Percentiles rank a stretch among this genome's conserved stretches.
Evolutionary conservation across 1,284 basidiomycete species (phyloP).

Genomic region (Ustilago cynodontis): DNA sequence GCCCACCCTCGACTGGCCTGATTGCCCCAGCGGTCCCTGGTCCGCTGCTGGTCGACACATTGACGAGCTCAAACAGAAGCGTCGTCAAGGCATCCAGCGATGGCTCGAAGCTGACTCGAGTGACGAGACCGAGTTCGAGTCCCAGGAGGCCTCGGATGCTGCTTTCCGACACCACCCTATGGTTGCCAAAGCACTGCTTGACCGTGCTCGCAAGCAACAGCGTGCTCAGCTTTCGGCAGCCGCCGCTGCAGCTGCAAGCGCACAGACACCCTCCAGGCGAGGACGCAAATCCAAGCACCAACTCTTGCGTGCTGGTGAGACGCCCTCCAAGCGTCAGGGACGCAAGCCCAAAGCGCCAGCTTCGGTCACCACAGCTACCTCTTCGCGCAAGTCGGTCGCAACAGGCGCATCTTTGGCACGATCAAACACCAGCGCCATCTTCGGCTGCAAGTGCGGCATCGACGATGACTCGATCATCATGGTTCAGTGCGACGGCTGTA

Average conservation of each 20-base stretch:
- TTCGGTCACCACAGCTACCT: conserved; percentile 35
- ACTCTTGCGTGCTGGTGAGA: conserved; percentile 26
- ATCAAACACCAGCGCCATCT: conserved; percentile 43
- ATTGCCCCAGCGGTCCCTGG: conserved; percentile 51
- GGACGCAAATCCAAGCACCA: conserved; percentile 38
- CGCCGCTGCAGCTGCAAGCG: conserved; percentile 14
- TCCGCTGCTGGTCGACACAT: conserved; percentile 48
- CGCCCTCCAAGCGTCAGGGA: conserved; percentile 34
- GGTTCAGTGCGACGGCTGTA: conserved; percentile 69
- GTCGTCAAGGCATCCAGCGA: conserved; percentile 38
- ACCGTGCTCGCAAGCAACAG: conserved; percentile 53
- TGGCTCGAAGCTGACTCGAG: conserved; percentile 53
- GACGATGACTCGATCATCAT: conserved; percentile 57
- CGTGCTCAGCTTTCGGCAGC: conserved; percentile 36
- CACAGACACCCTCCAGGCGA: conserved; percentile 26
- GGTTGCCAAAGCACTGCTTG: conserved; percentile 62
- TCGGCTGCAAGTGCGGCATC: conserved; percentile 58
- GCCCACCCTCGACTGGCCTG: conserved; percentile 55
- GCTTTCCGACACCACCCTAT: conserved; percentile 60
- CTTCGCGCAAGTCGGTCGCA: conserved; percentile 44
- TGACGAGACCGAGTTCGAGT: conserved; percentile 35
- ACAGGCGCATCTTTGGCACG: conserved; percentile 44
- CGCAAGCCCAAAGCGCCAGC: conserved; percentile 40
- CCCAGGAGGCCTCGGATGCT: conserved; percentile 17
- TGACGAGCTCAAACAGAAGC: conserved; percentile 41